phyloP scores from a whole-genome alignment of 2,329 filamentous ascomycete genomes.

The Pseudocercospora macadamiae region DNA sequence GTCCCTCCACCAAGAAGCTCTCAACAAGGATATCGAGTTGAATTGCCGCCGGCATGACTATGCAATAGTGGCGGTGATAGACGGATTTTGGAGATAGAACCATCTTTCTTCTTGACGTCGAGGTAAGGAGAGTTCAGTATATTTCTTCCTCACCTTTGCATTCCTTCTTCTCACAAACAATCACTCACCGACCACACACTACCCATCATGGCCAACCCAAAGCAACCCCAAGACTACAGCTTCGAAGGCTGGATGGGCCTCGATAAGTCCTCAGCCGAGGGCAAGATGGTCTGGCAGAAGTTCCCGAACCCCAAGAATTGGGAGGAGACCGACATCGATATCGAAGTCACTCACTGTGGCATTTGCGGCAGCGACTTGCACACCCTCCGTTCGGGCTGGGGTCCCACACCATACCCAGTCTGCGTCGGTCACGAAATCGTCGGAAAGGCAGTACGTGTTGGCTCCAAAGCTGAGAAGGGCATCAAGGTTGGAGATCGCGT shows the following conservation, averaged over 20 bases:
- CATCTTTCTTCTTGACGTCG: not conserved
- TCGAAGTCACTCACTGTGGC: constrained; percentile 45
- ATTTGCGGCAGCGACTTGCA: constrained; percentile 41
- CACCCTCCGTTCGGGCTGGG: constrained; percentile 46
- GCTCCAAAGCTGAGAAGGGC: constrained; percentile 34
- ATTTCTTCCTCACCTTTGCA: not conserved
- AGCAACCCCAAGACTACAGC: constrained; percentile 44
- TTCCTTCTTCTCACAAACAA: not conserved
- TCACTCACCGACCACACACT: not conserved
- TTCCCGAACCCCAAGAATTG: constrained; percentile 44
- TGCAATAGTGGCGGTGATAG: not conserved
- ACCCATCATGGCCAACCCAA: not conserved
- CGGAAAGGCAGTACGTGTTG: constrained; percentile 38
- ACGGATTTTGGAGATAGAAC: not conserved
- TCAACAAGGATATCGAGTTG: not conserved
- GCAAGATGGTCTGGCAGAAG: constrained; percentile 59
- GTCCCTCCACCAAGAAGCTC: not conserved
- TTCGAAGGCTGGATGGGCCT: constrained; percentile 63
- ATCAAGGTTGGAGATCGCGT: constrained; percentile 46
- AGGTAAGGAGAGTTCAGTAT: not conserved
- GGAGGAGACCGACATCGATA: constrained; percentile 44
- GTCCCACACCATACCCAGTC: constrained; percentile 44
- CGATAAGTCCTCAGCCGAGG: constrained; percentile 52
- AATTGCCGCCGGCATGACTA: no score
- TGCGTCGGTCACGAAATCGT: constrained; percentile 43